Percentiles rank a stretch among this genome's conserved stretches.
phyloP scores from a whole-genome alignment of 2,329 filamentous ascomycete genomes.

The Fusarium fracticaudum region DNA sequence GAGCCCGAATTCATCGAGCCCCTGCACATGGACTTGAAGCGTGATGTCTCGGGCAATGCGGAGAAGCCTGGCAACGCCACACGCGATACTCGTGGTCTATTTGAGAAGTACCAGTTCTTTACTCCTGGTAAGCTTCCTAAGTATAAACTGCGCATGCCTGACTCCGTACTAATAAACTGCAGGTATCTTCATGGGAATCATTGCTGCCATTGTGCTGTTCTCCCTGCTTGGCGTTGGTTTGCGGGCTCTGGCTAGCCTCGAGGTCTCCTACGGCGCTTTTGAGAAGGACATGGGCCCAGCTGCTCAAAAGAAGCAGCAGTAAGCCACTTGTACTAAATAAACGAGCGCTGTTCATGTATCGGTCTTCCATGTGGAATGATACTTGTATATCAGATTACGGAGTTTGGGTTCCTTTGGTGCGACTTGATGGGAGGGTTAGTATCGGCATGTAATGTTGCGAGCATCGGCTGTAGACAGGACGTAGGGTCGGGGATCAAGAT shows the following conservation, averaged over 20 bases:
- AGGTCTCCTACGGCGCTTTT: slow-evolving; percentile 94
- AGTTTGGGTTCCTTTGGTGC: slow-evolving; percentile 43
- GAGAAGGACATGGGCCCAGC: slow-evolving; percentile 95
- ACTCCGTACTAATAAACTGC: slow-evolving; percentile 2
- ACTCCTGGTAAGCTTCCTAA: slow-evolving; percentile 71
- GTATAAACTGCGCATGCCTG: background rate
- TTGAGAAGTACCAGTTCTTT: slow-evolving; percentile 95
- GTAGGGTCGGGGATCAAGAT: slow-evolving; percentile 18
- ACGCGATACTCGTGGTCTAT: slow-evolving; percentile 66
- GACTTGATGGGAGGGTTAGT: slow-evolving; percentile 38
- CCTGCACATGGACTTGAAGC: slow-evolving; percentile 79
- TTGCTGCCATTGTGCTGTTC: slow-evolving; percentile 76
- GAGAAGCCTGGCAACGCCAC: slow-evolving; percentile 49
- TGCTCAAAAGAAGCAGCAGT: slow-evolving; percentile 79
- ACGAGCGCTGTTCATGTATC: slow-evolving; percentile 23
- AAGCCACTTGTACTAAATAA: slow-evolving; percentile 25
- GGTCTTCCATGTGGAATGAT: slow-evolving; percentile 12
- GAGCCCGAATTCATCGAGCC: slow-evolving; percentile 70
- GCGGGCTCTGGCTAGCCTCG: slow-evolving; percentile 77
- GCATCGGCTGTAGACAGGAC: slow-evolving; percentile 33
- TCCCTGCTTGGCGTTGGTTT: slow-evolving; percentile 83
- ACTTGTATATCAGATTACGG: slow-evolving; percentile 45
- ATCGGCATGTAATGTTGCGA: slow-evolving; percentile 34
- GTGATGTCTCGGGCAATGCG: slow-evolving; percentile 54
- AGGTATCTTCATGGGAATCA: slow-evolving; percentile 90